These are phyloP conservation scores for Gonapodya sp. DNA, from an alignment of 192 early-diverging fungal genomes.

Conservation along the genomic window DNA sequence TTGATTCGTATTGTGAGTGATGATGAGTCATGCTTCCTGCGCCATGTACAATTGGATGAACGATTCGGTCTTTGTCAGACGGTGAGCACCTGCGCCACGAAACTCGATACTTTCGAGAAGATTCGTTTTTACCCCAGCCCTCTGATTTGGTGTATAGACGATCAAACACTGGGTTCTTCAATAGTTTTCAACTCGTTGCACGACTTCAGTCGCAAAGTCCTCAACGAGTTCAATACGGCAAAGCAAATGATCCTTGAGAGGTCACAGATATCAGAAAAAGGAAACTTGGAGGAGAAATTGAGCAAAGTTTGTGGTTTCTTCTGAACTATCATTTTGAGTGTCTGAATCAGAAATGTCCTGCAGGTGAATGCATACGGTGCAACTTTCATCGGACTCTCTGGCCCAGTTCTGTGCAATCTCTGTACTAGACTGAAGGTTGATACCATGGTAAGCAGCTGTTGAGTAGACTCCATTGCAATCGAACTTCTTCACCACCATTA, in stretches of 20 bases:
- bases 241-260: no score
- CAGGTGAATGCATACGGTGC: no score
- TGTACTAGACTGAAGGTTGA: neutral
- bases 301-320: no score
- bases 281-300: no score
- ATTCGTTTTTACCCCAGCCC: neutral
- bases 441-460: no score
- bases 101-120: no score
- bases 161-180: neutral
- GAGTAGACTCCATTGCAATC: no score
- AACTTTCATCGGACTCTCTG: neutral
- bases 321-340: no score
- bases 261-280: no score
- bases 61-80: no score
- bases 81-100: neutral
- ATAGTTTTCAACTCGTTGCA: neutral
- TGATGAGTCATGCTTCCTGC: neutral
- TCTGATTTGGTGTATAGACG: neutral
- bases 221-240: neutral
- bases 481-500: no score
- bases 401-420: neutral
- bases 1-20: neutral
- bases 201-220: neutral
- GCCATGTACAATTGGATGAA: neutral
- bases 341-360: no score